A percentile compares a stretch with the other conserved stretches of the same genome.
Evolutionary conservation across 352 stramenopile genomes (phyloP).

Genomic region (Phytophthora sojae): DNA sequence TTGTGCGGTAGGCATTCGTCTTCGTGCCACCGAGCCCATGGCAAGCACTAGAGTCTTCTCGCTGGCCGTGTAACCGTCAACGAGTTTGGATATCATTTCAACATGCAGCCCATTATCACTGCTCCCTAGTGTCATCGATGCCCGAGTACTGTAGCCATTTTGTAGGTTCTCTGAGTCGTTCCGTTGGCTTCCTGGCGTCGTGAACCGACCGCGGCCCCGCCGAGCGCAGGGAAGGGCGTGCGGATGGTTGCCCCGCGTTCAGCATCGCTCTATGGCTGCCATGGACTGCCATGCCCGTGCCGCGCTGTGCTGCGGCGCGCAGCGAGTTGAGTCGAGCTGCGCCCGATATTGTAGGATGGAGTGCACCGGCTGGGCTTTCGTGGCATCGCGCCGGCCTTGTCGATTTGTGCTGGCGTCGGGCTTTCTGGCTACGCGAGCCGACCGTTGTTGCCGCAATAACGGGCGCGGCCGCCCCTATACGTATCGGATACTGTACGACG

Average conservation of each 20-base stretch:
- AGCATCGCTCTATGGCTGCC: not conserved
- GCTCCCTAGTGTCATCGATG: not conserved
- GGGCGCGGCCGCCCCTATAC: not conserved
- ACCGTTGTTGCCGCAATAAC: not conserved
- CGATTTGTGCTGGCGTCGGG: constrained; percentile 2
- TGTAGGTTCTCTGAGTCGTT: too few species aligned
- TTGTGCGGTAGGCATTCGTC: constrained; percentile 1
- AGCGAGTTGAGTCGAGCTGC: not conserved
- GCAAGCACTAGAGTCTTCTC: constrained; percentile 18
- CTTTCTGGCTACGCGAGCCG: not conserved
- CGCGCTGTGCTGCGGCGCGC: not conserved
- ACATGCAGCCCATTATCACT: constrained; percentile 2
- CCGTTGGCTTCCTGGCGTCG: too few species aligned
- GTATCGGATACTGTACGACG: not conserved
- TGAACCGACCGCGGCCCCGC: too few species aligned
- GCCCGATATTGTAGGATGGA: not conserved
- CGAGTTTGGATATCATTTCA: constrained; percentile 7
- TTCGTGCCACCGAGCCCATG: constrained; percentile 9
- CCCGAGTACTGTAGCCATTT: too few species aligned
- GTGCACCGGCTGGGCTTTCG: not conserved
- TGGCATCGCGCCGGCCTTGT: not conserved
- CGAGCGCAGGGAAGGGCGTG: not conserved
- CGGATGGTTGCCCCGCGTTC: not conserved
- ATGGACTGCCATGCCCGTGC: not conserved
- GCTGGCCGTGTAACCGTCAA: not conserved